phyloP scores from a whole-genome alignment of 306 rosid genomes.

The Alnus rubra region DNA sequence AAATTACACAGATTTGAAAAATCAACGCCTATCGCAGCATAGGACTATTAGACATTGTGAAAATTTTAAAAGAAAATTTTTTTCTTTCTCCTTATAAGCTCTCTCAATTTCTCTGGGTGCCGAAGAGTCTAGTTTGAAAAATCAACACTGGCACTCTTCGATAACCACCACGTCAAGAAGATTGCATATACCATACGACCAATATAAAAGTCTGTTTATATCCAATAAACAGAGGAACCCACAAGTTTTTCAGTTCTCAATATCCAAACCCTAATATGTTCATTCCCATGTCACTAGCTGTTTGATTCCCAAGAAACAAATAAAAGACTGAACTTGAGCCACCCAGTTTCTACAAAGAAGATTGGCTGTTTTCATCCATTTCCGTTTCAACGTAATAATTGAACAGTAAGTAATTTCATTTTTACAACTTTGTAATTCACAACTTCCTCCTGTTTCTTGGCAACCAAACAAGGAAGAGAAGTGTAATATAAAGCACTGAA shows the following conservation, averaged over 20 bases:
- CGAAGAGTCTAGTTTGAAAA: too few relatives aligned
- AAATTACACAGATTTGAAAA: too few relatives aligned
- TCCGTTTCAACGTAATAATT: not conserved
- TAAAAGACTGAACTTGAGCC: not conserved
- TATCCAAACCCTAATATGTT: not conserved
- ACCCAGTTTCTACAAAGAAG: not conserved
- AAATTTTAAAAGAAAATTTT: too few relatives aligned
- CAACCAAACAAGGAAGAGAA: not conserved
- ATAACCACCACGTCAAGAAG: not conserved
- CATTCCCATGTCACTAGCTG: not conserved
- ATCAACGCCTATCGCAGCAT: too few relatives aligned
- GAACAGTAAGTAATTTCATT: not conserved
- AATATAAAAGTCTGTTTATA: not conserved
- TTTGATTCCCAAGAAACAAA: not conserved
- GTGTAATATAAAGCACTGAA: too few relatives aligned
- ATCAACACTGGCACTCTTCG: too few relatives aligned
- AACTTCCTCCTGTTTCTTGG: not conserved
- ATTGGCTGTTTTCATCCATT: not conserved
- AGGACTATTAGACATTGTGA: too few relatives aligned
- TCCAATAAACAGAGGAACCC: not conserved
- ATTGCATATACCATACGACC: not conserved
- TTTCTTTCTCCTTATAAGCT: too few relatives aligned
- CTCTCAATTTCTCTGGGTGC: too few relatives aligned
- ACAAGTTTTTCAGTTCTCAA: not conserved
- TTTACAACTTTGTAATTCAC: not conserved